Evolutionary conservation across 1,284 basidiomycete genomes (phyloP).

Genomic region (Phenoliferia sp.): DNA sequence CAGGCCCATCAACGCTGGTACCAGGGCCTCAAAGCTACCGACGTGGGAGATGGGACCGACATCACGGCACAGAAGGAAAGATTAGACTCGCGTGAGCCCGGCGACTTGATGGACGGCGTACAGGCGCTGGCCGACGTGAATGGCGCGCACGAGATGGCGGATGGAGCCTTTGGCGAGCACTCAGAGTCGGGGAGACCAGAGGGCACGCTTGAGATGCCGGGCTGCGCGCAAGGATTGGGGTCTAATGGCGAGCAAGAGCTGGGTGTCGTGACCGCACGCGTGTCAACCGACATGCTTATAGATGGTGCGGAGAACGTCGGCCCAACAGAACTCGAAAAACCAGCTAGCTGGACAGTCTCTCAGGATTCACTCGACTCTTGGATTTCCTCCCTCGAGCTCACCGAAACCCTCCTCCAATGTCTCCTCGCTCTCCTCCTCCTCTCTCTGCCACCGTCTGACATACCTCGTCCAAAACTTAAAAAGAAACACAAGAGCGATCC

Average conservation of each 20-base stretch:
- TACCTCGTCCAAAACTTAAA: constrained; percentile 1
- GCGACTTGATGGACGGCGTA: background rate
- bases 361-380: background rate
- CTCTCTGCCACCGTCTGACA: constrained; percentile 10
- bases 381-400: constrained; percentile 18
- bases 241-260: constrained; percentile 3
- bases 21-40: too few relatives aligned
- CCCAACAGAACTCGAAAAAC: background rate
- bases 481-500: constrained; percentile 18
- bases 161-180: too few relatives aligned
- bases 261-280: constrained; percentile 4
- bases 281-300: background rate
- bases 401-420: constrained; percentile 27
- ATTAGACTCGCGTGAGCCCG: too few relatives aligned
- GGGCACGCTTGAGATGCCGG: too few relatives aligned
- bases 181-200: background rate
- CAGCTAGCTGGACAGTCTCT: constrained; percentile 3
- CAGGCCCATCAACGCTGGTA: too few relatives aligned
- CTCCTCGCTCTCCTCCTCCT: constrained; percentile 26
- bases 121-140: background rate
- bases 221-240: constrained; percentile 1
- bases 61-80: too few relatives aligned
- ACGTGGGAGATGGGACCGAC: too few relatives aligned
- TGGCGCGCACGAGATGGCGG: background rate
- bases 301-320: constrained; percentile 1